phyloP scores from a whole-genome alignment of 352 stramenopile genomes.

The Globisporangium spiculum region DNA sequence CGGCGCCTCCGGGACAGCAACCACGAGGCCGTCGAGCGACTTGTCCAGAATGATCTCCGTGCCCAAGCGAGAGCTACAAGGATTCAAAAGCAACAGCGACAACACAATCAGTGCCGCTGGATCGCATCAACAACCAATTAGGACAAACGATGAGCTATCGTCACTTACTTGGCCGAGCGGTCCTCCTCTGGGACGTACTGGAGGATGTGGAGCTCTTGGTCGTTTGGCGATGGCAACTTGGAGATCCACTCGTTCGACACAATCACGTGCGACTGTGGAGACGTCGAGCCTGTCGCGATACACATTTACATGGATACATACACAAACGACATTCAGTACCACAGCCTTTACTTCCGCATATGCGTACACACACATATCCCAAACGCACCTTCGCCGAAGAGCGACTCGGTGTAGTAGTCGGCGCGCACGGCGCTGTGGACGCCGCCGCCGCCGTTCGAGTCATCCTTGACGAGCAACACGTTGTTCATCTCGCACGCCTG shows the following conservation, averaged over 20 bases:
- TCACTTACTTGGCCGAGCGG: conserved; percentile 70
- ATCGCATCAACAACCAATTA: neutral
- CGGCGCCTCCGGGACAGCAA: conserved; percentile 81
- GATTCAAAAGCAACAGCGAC: neutral
- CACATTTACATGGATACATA: neutral
- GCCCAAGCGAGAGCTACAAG: conserved; percentile 71
- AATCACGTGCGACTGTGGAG: conserved; percentile 84
- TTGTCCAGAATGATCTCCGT: conserved; percentile 87
- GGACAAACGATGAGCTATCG: neutral
- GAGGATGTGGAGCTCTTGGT: conserved; percentile 77
- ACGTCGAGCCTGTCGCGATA: conserved; percentile 37
- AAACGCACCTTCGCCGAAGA: conserved; percentile 74
- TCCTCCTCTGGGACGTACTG: conserved; percentile 79
- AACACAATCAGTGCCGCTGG: neutral
- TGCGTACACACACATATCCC: neutral
- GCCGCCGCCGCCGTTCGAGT: conserved; percentile 80
- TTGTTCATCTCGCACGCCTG: conserved; percentile 82
- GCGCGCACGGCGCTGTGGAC: conserved; percentile 53
- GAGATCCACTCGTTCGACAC: conserved; percentile 87
- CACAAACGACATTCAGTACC: neutral
- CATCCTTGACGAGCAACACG: conserved; percentile 77
- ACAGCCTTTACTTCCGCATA: neutral
- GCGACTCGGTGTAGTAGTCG: conserved; percentile 85
- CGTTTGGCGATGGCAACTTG: conserved; percentile 67
- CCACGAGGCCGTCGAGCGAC: conserved; percentile 83